A percentile compares a stretch with the other conserved stretches of the same genome.
phyloP scores from a whole-genome alignment of 2,329 filamentous ascomycete species.

The Beauveria varroae region DNA sequence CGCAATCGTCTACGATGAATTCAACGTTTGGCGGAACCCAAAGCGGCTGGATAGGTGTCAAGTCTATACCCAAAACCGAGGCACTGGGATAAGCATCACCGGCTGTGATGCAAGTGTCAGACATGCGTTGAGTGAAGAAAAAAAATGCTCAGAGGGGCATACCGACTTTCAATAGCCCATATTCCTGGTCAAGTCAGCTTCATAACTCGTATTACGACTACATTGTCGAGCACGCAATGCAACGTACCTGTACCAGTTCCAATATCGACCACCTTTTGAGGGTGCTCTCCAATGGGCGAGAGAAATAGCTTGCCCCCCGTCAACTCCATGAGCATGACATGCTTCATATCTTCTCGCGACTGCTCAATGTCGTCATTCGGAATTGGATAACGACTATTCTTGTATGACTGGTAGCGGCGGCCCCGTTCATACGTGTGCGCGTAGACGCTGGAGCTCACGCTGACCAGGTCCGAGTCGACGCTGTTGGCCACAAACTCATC shows the following conservation, averaged over 20 bases:
- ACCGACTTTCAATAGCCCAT: conserved; percentile 45
- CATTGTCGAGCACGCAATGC: background rate
- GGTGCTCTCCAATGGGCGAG: conserved; percentile 31
- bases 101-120: conserved; percentile 18
- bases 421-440: conserved; percentile 27
- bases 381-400: conserved; percentile 36
- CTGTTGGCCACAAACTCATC: conserved; percentile 6
- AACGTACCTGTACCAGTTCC: conserved; percentile 36
- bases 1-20: conserved; percentile 55
- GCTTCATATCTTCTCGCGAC: conserved; percentile 37
- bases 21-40: conserved; percentile 52
- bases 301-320: conserved; percentile 32
- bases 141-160: too few relatives aligned
- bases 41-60: conserved; percentile 38
- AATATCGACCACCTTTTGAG: conserved; percentile 38
- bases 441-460: conserved; percentile 25
- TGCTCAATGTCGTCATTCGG: conserved; percentile 41
- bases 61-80: conserved; percentile 33
- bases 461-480: conserved; percentile 5
- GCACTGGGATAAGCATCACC: conserved; percentile 35
- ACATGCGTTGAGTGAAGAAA: background rate
- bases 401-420: conserved; percentile 36
- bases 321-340: conserved; percentile 37
- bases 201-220: too few relatives aligned
- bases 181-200: conserved; percentile 25